phyloP scores from a whole-genome alignment of 495 filamentous ascomycete genomes.

The Hypoxylon cercidicola region DNA sequence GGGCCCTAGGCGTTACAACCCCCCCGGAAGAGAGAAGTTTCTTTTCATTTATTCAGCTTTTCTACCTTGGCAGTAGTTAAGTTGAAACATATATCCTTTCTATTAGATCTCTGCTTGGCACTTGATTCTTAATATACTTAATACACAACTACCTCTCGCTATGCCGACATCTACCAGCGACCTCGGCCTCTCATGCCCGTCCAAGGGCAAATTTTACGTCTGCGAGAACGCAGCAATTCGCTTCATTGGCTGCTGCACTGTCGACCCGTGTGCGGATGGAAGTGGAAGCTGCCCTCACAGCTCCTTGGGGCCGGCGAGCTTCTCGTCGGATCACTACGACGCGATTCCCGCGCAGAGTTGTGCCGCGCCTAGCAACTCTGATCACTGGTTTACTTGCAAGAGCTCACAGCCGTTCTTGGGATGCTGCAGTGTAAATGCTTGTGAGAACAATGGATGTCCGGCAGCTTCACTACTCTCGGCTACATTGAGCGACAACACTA shows the following conservation, averaged over 20 bases:
- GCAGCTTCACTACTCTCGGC: slow-evolving; percentile 29
- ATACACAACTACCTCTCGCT: slow-evolving; percentile 7
- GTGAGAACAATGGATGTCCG: slow-evolving; percentile 37
- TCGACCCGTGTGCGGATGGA: slow-evolving; percentile 41
- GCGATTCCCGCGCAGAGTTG: slow-evolving; percentile 32
- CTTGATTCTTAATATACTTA: slow-evolving; percentile 1
- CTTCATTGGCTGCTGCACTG: slow-evolving; percentile 38
- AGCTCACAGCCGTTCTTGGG: slow-evolving; percentile 34
- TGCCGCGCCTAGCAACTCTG: slow-evolving; percentile 24
- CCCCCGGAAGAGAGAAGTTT: not conserved
- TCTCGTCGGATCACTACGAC: slow-evolving; percentile 35
- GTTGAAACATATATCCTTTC: slow-evolving; percentile 8
- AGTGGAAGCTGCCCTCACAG: slow-evolving; percentile 32
- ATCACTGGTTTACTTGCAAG: slow-evolving; percentile 36
- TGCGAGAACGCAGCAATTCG: slow-evolving; percentile 30
- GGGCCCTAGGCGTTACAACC: too few species aligned
- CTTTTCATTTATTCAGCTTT: not conserved
- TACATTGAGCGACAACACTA: slow-evolving; percentile 25
- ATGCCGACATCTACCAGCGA: slow-evolving; percentile 28
- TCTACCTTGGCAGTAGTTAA: not conserved
- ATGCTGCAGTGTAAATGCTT: slow-evolving; percentile 33
- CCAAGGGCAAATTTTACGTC: slow-evolving; percentile 36
- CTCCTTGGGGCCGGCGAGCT: slow-evolving; percentile 23
- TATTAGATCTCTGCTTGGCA: not conserved
- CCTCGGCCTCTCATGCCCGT: slow-evolving; percentile 37